Base-by-base conservation (phyloP, 2,329 filamentous ascomycete species). In the Diplodia scrobiculata region DNA sequence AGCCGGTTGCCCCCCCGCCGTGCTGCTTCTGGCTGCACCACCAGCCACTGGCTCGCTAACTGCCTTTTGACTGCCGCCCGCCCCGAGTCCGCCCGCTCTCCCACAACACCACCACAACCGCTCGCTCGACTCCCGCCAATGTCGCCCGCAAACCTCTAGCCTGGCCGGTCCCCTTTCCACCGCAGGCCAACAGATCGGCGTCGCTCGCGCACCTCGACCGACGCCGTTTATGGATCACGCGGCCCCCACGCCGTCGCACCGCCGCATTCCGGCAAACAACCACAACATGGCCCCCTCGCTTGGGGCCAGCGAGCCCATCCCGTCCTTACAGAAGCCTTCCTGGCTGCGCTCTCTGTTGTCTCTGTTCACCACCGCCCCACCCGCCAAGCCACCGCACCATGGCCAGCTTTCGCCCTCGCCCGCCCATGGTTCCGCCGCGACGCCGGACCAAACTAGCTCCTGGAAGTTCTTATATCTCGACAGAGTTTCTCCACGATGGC, bases 401-500 rank as follows among this genome's bases (percentile, higher is more conserved):
- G 54, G 25, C 7, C 36, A 17, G 7, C 9, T 10, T 36, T 10
- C 21, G 4, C 25, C 25, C 21, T 3, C 29, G 7, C 29, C 29
- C 29, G 29, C 29, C 29, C 5, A 29, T 29, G 29, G 21, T 25
- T 25, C 21, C 25, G 3, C 25, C 25, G 25, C 25, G 25, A 4
- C 25, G 0, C 25, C 29, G 5, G 29, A n/a, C 19, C 13, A 19
- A 32, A 27, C 19, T 19, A 50, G 36, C 45, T 27, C n/a, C 9
- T 7, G n/a, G 17, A 19, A 13, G 1, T 36, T 65, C 3, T 11
- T 53, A 5, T 50, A 34, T 41, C 32, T 66, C 13, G 38, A 51
- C 11, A 54, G 34, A 21, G 34, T 63, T 9, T 34, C 55, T n/a
- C 36, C 65, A 17, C 25, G 19, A 50, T 66, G 65, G 65, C 65